Evolutionary conservation across 257 asterid species (phyloP), one percentile per base, ranked within the genome.

Genomic region (Lycium barbarum): DNA sequence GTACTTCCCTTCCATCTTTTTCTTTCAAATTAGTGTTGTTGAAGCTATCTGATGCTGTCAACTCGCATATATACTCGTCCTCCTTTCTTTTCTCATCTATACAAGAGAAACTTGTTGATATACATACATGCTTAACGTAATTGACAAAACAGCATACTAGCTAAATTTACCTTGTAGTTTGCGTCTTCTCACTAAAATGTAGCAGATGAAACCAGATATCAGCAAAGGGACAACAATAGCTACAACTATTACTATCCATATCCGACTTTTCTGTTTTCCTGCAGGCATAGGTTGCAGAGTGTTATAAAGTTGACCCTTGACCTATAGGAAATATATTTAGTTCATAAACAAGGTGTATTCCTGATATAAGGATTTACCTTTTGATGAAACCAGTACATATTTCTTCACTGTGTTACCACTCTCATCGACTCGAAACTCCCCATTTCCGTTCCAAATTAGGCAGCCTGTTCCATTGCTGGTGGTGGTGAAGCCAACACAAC

Each of bases 1-100:
- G 88, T 17, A 65, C 87, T 59, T 89, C 91, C 70, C 87, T 84
- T 68, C 90, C 90, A 81, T 84, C 84, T 33, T 58, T 84, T 45
- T 78, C 89, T 33, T 70, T 51, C 83, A 83, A 90, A 70, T 88
- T 54, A 1, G 9, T 45, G 55, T 66, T 18, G 10, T 68, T 63
- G 17, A 80, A 86, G 80, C 87, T 84, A 1, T 84, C 85, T 51
- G 85, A 17, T 2, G 80, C 65, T 51, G 89, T 87, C 33, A 84
- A 26, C 26, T 59, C 66, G 10, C 35, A 67, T 61, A 84, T 26
- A 79, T 79, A 84, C 40, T 84, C 85, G 43, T 87, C 80, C 33
- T 65, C 87, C 70, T 74, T 47, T 84, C 80, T n/a, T 81, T 83
- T 81, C 88, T 79, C 83, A 91, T 88, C 79, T 65, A 49, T 15